Evolutionary conservation across 2,329 filamentous ascomycete genomes (phyloP).

Genomic region (Cercospora nicotianae): DNA sequence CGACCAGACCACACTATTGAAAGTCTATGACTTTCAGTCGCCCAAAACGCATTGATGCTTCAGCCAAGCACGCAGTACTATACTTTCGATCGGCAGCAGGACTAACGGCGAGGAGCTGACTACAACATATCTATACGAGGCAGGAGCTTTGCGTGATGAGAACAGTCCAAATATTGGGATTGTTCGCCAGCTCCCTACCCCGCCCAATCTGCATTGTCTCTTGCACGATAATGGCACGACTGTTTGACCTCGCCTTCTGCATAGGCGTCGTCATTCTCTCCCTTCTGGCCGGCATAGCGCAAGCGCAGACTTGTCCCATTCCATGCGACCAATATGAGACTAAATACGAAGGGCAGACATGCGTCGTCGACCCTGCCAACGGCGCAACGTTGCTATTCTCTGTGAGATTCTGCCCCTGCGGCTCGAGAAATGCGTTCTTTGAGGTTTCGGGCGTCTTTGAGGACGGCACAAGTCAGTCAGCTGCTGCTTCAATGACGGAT

Average conservation of each 20-base stretch:
- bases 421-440: rapidly evolving
- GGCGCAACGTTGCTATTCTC: neutral
- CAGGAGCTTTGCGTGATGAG: neutral
- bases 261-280: neutral
- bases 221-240: neutral
- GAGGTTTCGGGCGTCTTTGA: neutral
- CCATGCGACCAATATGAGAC: neutral
- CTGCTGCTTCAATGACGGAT: neutral
- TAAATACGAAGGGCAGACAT: neutral
- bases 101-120: neutral
- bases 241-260: neutral
- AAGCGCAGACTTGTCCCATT: neutral
- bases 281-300: neutral
- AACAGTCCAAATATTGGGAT: neutral
- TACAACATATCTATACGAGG: neutral
- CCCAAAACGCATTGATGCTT: neutral
- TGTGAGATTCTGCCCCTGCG: neutral
- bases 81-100: neutral
- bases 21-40: neutral
- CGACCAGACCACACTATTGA: neutral
- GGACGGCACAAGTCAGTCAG: neutral
- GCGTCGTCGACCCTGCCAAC: neutral
- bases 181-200: neutral
- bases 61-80: neutral
- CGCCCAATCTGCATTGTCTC: neutral